These are phyloP conservation scores for Cytospora mali DNA, from an alignment of 2,329 filamentous ascomycete species.

Conservation along the genomic window DNA sequence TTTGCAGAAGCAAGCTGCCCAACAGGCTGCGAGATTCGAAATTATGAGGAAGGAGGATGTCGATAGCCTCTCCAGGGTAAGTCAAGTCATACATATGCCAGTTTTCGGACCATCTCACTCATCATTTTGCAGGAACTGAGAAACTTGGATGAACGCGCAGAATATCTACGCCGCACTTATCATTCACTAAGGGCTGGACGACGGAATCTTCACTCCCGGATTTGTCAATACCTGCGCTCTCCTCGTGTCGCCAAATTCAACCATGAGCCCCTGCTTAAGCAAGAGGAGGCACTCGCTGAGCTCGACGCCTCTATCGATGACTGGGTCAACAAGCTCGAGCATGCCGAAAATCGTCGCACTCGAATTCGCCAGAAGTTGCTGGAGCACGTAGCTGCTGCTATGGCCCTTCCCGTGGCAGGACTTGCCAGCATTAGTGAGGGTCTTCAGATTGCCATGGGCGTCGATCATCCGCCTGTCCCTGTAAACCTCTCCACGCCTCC, in stretches of 20 bases:
- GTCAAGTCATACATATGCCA: conserved; percentile 22
- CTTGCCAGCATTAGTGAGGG: conserved; percentile 43
- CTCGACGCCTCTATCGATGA: conserved; percentile 79
- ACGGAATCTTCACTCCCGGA: conserved; percentile 74
- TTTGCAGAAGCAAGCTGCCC: conserved; percentile 62
- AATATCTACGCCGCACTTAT: conserved; percentile 77
- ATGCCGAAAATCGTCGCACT: conserved; percentile 75
- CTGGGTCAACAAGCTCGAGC: conserved; percentile 79
- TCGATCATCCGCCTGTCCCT: conserved; percentile 36
- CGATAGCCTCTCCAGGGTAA: conserved; percentile 64
- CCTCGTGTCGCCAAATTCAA: conserved; percentile 72
- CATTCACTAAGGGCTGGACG: conserved; percentile 74
- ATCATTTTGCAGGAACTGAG: conserved; percentile 63
- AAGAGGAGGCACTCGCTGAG: conserved; percentile 77
- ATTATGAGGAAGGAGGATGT: conserved; percentile 65
- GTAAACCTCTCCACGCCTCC: conserved; percentile 59
- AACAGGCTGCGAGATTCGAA: conserved; percentile 65
- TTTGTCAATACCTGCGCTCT: conserved; percentile 75
- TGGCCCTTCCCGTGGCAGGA: conserved; percentile 50
- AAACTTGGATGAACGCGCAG: conserved; percentile 74
- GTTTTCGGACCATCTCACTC: neutral
- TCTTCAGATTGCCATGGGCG: conserved; percentile 46
- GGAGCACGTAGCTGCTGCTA: conserved; percentile 76
- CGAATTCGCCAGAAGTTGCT: conserved; percentile 78
- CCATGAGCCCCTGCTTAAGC: conserved; percentile 73